Evolutionary conservation across 176 grass and related monocot species (phyloP), one percentile per base, ranked within the genome.

Genomic region (Avena sativa): DNA sequence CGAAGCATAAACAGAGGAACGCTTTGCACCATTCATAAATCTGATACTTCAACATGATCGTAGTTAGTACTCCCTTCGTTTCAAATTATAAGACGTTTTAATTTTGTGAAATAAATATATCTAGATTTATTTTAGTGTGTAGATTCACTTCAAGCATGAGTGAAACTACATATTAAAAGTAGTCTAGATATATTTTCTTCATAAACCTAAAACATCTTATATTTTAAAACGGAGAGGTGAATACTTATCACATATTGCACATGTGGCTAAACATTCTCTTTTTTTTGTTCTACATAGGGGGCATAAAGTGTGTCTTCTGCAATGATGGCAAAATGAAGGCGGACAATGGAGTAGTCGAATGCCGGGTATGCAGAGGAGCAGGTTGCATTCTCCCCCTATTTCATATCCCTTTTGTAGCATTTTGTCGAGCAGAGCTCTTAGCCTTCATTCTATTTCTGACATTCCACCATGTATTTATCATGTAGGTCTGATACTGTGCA

Each of bases 251-350:
- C 9, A 8, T 59, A 58, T 36, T 81, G 44, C 60, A 12, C 16
- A 76, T 80, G 20, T 13, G 48, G 47, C 62, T 84, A 55, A 90
- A 8, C 19, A 38, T 38, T 40, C 38, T 40, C 12, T 60, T 17
- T 16, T 68, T 47, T 9, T 0, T 64, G 19, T 84, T 48, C n/a
- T 87, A 50, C 48, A 57, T 91, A 95, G 93, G 93, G 71, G 96
- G 96, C 30, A 94, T 91, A 14, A 97, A 91, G 65, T 98, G 96
- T 40, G 91, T 98, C 16, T 98, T 95, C 25, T 98, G 96, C 74
- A 88, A 25, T 72, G 82, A 91, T 50, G 96, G 93, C 86, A 98
- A 98, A 84, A 98, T 98, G 96, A 93, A 85, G 71, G 86, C 83
- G 21, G 96, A 95, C 81, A 92, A 83, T 44, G 91, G 96, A 83